Conservation (phyloP, 1,284 basidiomycete genomes). For the Puccinia hordei region DNA sequence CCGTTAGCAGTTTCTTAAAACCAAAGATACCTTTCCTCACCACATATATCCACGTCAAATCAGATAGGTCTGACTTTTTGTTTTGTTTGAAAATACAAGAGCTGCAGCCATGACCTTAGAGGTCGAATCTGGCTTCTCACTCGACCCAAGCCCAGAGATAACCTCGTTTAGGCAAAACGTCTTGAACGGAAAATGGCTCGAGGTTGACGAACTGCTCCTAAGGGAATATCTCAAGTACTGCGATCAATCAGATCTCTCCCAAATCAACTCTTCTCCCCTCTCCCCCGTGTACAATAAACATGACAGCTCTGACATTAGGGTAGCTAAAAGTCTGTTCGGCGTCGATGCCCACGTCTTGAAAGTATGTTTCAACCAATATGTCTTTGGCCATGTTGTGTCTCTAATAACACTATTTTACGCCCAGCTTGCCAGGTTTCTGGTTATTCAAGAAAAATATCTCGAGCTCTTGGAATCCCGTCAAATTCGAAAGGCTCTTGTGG, state of each 20-base stretch:
- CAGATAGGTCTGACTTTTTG: not conserved
- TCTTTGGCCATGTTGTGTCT: conserved; percentile 28
- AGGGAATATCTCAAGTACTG: conserved; percentile 56
- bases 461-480: conserved; percentile 84
- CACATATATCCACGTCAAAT: not conserved
- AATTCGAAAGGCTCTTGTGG: conserved; percentile 78
- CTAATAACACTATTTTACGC: conserved; percentile 50
- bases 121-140: conserved; percentile 84
- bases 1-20: conserved; percentile 66
- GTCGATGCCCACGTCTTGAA: conserved; percentile 63
- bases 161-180: conserved; percentile 79
- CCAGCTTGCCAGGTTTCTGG: conserved; percentile 79
- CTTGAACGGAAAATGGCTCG: conserved; percentile 78
- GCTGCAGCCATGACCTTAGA: conserved; percentile 84
- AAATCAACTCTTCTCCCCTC: not conserved
- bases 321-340: conserved; percentile 69
- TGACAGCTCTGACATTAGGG: conserved; percentile 63
- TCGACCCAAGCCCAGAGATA: conserved; percentile 74
- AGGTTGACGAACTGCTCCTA: conserved; percentile 73
- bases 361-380: conserved; percentile 54
- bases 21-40: not conserved
- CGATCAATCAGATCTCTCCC: conserved; percentile 12
- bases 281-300: not conserved
- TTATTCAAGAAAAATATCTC: conserved; percentile 92
- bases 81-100: conserved; percentile 62